Evolutionary conservation across 2,329 filamentous ascomycete genomes (phyloP).

Genomic region (Ceratocystis papillata): DNA sequence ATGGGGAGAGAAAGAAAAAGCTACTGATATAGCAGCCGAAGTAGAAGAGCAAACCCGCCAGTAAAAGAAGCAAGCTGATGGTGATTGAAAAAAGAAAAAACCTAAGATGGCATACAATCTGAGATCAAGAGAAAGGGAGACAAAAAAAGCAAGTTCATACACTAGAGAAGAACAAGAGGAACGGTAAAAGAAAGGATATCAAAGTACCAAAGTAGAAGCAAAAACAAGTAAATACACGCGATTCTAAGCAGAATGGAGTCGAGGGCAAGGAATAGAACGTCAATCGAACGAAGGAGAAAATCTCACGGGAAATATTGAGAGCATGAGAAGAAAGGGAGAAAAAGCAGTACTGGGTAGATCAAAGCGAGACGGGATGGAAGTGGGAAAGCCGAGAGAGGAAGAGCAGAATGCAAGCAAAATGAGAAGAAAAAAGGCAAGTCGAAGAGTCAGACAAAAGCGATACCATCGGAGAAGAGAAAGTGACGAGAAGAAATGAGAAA

Average conservation of each 20-base stretch:
- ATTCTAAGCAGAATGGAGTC: neutral
- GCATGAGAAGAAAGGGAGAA: neutral
- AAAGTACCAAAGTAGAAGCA: neutral
- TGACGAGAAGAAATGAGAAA: neutral
- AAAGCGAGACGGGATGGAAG: neutral
- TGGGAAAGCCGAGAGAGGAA: neutral
- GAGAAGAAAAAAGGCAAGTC: conserved; percentile 9
- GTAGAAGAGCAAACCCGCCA: too few relatives aligned
- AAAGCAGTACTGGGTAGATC: too few relatives aligned
- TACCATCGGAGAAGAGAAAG: conserved; percentile 8
- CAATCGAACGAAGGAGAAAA: conserved; percentile 9
- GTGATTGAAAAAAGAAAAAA: too few relatives aligned
- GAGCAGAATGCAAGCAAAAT: neutral
- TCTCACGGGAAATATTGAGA: neutral
- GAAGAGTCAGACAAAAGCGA: neutral
- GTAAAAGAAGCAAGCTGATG: too few relatives aligned
- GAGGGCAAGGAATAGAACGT: neutral
- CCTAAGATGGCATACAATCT: too few relatives aligned
- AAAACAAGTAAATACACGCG: neutral
- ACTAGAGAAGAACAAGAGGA: neutral
- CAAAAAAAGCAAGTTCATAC: neutral
- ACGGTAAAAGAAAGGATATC: neutral
- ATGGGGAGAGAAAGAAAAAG: conserved; percentile 18
- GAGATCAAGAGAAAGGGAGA: conserved; percentile 25
- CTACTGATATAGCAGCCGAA: too few relatives aligned